Evolutionary conservation across 345 rosid species (phyloP), one percentile per base, ranked within the genome.

Genomic region (Lepidium didymum): DNA sequence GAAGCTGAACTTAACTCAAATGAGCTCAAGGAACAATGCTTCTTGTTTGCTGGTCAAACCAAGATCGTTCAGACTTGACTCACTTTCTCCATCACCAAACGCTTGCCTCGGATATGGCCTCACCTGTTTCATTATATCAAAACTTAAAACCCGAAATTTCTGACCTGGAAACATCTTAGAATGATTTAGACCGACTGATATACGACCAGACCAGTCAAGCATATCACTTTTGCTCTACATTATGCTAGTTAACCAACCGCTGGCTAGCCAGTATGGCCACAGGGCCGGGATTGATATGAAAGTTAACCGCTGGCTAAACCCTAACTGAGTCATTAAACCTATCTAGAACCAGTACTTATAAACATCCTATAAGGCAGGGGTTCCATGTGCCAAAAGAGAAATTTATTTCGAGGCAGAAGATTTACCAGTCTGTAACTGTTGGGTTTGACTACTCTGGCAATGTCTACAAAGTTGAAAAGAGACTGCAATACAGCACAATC

Each of bases 41-140:
- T 95, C 99, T 68, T 89, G 99, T 78, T 89, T 95, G 85, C 86
- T 87, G 7, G 91, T 84, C 65, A 95, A 80, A 12, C 99, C 99
- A 33, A 89, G 94, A 76, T 95, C 98, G 10, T 67, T 88, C 72
- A 95, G 78, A 3, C 94, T 79, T 58, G 83, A 68, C 34, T 68
- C 64, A 50, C 86, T 73, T 78, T 95, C 98, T 40, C 84, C 97
- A 37, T 84, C 87, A 7, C 88, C 80, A 81, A 91, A 94, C 34
- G 96, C 91, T n/a, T 86, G 91, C 86, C 97, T 83, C 0, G 97
- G 96, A 74, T 84, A 95, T 42, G 99, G 99, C 80, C 97, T 85
- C 86, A 95, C 99, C 99, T 95, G 88, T 80, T 57, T 46, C 64
- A 67, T 33, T 41, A 60, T 36, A 73, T 62, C 37, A 57, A 38